Conservation (phyloP, 192 early-diverging fungal genomes). For the Coemansia sp. region DNA sequence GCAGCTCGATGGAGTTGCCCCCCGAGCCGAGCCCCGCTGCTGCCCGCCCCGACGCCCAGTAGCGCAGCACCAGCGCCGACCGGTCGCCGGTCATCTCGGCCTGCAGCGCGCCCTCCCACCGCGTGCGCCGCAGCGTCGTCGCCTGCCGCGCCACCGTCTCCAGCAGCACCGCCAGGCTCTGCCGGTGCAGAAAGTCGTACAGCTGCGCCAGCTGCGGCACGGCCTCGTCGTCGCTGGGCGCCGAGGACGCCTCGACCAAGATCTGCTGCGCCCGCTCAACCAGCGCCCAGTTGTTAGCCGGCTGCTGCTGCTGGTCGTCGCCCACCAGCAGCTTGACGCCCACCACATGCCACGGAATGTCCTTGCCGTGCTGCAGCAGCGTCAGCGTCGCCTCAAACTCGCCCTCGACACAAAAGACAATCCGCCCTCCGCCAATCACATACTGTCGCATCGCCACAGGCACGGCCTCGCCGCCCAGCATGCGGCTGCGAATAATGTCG, state of each 20-base stretch:
- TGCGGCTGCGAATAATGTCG: constrained; percentile 70
- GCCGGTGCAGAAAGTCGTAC: constrained; percentile 75
- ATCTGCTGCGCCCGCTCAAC: constrained; percentile 34
- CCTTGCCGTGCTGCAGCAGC: constrained; percentile 61
- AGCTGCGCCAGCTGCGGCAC: constrained; percentile 69
- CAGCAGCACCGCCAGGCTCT: constrained; percentile 67
- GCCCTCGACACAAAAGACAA: constrained; percentile 65
- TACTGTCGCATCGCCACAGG: constrained; percentile 69
- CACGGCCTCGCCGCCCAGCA: constrained; percentile 72
- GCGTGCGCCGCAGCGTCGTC: constrained; percentile 30
- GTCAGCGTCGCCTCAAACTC: constrained; percentile 70
- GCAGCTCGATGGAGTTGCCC: constrained; percentile 34
- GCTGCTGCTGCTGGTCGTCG: constrained; percentile 26
- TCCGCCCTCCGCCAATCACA: constrained; percentile 67
- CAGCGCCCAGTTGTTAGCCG: constrained; percentile 42
- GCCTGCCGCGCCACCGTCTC: constrained; percentile 72
- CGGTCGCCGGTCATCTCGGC: constrained; percentile 40
- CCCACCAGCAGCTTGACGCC: constrained; percentile 71
- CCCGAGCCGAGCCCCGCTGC: constrained; percentile 13
- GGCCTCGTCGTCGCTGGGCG: not conserved
- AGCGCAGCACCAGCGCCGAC: constrained; percentile 31
- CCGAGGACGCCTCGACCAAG: constrained; percentile 28
- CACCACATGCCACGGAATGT: constrained; percentile 72
- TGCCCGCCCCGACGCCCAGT: constrained; percentile 48
- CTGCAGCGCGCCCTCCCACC: constrained; percentile 53